Conservation (phyloP, 1,284 basidiomycete genomes). For the Rhodotorula glutinis region DNA sequence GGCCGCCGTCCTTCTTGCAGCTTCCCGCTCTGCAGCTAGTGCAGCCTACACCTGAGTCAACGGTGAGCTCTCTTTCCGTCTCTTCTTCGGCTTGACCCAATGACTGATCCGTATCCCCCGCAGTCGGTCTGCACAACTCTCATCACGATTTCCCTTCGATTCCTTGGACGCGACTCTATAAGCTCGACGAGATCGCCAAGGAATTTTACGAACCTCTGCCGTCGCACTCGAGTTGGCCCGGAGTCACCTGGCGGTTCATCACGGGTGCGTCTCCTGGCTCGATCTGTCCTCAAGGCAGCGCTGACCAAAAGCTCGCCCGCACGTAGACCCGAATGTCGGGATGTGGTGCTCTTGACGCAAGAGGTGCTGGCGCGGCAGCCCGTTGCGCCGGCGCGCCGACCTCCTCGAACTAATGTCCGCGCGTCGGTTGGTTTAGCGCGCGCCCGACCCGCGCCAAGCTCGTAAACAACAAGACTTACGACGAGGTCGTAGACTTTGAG, state of each 20-base stretch:
- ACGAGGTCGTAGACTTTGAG: neutral
- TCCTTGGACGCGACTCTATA: slow-evolving; percentile 87
- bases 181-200: slow-evolving; percentile 75
- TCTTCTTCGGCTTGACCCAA: neutral
- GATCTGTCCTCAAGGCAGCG: too few relatives aligned
- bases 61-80: slow-evolving; percentile 45
- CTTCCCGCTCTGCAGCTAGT: too few relatives aligned
- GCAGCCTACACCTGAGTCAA: too few relatives aligned
- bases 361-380: too few relatives aligned
- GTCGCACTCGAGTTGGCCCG: slow-evolving; percentile 85
- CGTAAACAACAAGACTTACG: neutral
- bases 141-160: slow-evolving; percentile 96
- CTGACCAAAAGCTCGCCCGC: neutral
- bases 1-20: too few relatives aligned
- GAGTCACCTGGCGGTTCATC: slow-evolving; percentile 92
- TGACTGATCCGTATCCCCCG: neutral
- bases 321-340: slow-evolving; percentile 27
- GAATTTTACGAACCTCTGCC: slow-evolving; percentile 92
- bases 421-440: too few relatives aligned
- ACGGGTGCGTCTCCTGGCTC: slow-evolving; percentile 52
- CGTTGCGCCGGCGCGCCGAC: too few relatives aligned
- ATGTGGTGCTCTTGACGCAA: slow-evolving; percentile 8
- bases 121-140: slow-evolving; percentile 84
- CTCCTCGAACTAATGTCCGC: too few relatives aligned
- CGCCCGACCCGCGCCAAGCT: too few relatives aligned